phyloP scores from a whole-genome alignment of 2,329 filamentous ascomycete species.

The Penicillium sp. region DNA sequence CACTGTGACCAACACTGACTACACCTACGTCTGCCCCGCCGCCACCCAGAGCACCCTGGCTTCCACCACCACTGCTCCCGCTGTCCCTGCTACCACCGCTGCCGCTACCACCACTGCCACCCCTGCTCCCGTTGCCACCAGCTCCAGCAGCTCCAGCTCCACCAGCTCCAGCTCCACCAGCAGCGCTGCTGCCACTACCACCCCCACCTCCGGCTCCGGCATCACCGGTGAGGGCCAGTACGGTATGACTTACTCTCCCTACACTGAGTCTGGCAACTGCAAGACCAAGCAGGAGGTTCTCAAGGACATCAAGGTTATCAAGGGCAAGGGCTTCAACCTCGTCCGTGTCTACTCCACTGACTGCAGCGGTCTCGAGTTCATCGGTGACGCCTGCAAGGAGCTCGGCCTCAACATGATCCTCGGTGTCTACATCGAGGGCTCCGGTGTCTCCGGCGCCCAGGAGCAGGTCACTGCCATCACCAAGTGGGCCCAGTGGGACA shows the following conservation, averaged over 20 bases:
- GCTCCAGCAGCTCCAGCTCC: slow-evolving; percentile 17
- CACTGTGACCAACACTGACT: slow-evolving; percentile 69
- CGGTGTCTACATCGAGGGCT: slow-evolving; percentile 79
- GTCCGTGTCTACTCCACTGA: slow-evolving; percentile 90
- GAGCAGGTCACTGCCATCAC: slow-evolving; percentile 74
- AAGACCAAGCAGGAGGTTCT: slow-evolving; percentile 63
- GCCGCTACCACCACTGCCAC: slow-evolving; percentile 24
- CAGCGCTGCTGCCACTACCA: slow-evolving; percentile 22
- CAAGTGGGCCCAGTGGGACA: slow-evolving; percentile 71
- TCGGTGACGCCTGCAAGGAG: slow-evolving; percentile 68
- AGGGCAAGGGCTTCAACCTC: slow-evolving; percentile 65
- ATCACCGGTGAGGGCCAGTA: slow-evolving; percentile 52
- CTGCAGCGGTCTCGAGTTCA: slow-evolving; percentile 76
- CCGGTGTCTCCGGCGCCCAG: slow-evolving; percentile 62
- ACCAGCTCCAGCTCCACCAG: slow-evolving; percentile 22
- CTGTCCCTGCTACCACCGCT: slow-evolving; percentile 20
- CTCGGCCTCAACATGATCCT: slow-evolving; percentile 78
- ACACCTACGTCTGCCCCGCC: slow-evolving; percentile 72
- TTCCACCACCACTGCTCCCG: slow-evolving; percentile 29
- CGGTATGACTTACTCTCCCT: slow-evolving; percentile 81
- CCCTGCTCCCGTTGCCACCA: slow-evolving; percentile 17
- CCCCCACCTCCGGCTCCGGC: slow-evolving; percentile 8
- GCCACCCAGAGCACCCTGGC: slow-evolving; percentile 44
- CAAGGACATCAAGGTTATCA: slow-evolving; percentile 64
- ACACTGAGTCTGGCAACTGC: slow-evolving; percentile 61